phyloP scores from a whole-genome alignment of 108 stramenopile genomes.

The Skeletonema grethae region DNA sequence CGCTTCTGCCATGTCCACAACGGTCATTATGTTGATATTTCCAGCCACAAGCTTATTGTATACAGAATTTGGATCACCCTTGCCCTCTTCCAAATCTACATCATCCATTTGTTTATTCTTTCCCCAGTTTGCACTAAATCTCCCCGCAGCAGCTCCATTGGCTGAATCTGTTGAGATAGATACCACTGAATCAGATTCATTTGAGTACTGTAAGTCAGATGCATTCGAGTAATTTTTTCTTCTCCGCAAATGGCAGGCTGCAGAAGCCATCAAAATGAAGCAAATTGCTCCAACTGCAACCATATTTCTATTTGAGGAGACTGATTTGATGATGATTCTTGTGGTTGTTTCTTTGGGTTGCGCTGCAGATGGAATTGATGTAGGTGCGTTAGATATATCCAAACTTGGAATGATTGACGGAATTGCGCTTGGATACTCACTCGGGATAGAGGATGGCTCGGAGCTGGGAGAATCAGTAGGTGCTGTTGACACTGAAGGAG shows the following conservation, averaged over 20 bases:
- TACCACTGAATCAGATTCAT: background rate
- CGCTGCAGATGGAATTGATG: background rate
- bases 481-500: constrained; percentile 4
- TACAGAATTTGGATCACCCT: background rate
- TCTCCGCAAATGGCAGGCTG: background rate
- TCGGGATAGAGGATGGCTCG: background rate
- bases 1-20: background rate
- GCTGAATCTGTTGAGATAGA: background rate
- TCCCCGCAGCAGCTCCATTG: background rate
- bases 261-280: background rate
- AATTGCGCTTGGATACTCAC: too few species aligned
- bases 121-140: background rate
- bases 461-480: constrained; percentile 7
- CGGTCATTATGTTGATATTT: background rate
- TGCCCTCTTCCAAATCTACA: constrained; percentile 14
- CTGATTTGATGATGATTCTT: background rate
- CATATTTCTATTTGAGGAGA: background rate
- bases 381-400: background rate
- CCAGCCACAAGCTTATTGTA: background rate
- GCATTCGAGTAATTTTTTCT: background rate
- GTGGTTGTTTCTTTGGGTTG: background rate
- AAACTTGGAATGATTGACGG: background rate
- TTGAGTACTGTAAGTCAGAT: background rate
- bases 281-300: background rate
- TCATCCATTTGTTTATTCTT: background rate